Percentiles rank a stretch among this genome's conserved stretches.
Conservation (phyloP, 257 asterid species). For the Solanum ossicruentum region DNA sequence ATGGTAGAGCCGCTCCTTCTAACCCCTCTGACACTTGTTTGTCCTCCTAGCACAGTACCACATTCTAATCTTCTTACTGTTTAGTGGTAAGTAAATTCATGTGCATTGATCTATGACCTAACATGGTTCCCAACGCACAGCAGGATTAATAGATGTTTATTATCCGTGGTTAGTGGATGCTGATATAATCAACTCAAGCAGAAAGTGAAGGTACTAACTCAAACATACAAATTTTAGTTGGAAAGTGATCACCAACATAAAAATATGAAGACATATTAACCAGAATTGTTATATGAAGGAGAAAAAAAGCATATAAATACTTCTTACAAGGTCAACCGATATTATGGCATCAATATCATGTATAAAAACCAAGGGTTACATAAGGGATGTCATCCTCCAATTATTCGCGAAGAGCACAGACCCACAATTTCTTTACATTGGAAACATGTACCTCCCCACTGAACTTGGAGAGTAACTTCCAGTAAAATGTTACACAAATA, state of each 20-base stretch:
- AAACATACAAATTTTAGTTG: neutral
- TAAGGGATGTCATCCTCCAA: neutral
- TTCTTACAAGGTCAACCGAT: neutral
- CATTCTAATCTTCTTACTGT: neutral
- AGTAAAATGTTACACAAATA: neutral
- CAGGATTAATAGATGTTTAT: neutral
- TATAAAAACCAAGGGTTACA: neutral
- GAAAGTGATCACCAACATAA: neutral
- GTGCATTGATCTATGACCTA: neutral
- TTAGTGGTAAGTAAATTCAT: neutral
- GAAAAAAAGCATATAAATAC: neutral
- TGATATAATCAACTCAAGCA: neutral
- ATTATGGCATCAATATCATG: neutral
- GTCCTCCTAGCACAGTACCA: neutral
- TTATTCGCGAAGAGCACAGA: neutral
- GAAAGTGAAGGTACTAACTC: neutral
- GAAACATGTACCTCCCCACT: neutral
- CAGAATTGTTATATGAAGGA: neutral
- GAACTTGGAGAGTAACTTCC: neutral
- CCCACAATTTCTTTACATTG: neutral
- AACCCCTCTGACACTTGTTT: neutral
- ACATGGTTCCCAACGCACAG: neutral
- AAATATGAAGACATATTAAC: neutral
- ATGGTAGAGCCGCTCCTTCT: neutral
- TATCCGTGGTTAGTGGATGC: neutral